Conservation (phyloP, 257 asterid genomes). For the Handroanthus guayacan region DNA sequence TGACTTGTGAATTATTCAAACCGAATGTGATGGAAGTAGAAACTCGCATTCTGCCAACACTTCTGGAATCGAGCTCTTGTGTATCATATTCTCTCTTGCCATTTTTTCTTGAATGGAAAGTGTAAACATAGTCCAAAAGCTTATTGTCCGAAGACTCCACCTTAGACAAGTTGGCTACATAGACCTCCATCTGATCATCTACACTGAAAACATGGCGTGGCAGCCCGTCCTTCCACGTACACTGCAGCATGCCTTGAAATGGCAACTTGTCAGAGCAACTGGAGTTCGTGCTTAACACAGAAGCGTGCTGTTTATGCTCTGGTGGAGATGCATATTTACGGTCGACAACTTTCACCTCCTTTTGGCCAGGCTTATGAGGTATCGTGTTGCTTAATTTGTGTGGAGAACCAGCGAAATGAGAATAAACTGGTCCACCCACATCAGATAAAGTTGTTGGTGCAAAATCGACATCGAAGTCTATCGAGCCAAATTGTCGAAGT, state of each 20-base stretch:
- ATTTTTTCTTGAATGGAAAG: slow-evolving; percentile 59
- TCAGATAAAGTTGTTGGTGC: slow-evolving; percentile 37
- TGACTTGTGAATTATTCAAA: slow-evolving; percentile 53
- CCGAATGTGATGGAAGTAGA: slow-evolving; percentile 65
- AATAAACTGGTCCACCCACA: slow-evolving; percentile 29
- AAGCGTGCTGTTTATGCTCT: slow-evolving; percentile 54
- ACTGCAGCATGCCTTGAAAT: slow-evolving; percentile 83
- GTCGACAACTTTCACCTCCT: slow-evolving; percentile 45
- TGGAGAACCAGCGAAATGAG: slow-evolving; percentile 41
- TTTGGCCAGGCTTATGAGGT: slow-evolving; percentile 35
- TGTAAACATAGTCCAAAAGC: slow-evolving; percentile 66
- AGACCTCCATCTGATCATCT: slow-evolving; percentile 74
- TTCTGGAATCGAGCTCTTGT: slow-evolving; percentile 43
- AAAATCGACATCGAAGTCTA: slow-evolving; percentile 33
- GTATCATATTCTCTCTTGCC: slow-evolving; percentile 51
- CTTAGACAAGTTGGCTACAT: slow-evolving; percentile 56
- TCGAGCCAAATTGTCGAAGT: slow-evolving; percentile 44
- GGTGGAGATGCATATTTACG: slow-evolving; percentile 36
- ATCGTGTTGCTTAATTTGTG: slow-evolving; percentile 33
- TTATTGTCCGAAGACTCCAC: slow-evolving; percentile 54
- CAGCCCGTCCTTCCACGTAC: slow-evolving; percentile 73
- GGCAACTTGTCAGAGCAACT: slow-evolving; percentile 58
- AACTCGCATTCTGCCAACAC: slow-evolving; percentile 78
- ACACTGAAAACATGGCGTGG: slow-evolving; percentile 70
- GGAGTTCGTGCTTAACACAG: slow-evolving; percentile 65